Conservation (phyloP, 305 asterid genomes). For the Plantago lanceolata region DNA sequence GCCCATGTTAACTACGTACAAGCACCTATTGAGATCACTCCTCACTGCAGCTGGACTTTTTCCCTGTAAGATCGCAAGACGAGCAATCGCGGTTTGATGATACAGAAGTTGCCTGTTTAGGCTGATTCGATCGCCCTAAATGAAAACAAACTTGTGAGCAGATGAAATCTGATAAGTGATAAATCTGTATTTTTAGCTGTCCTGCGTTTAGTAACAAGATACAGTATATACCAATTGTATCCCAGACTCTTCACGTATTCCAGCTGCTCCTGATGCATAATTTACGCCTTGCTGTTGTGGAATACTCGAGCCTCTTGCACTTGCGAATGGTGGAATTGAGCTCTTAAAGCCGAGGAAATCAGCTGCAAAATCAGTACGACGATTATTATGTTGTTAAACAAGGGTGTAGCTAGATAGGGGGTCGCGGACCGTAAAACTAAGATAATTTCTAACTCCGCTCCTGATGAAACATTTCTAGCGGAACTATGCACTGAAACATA, state of each 20-base stretch:
- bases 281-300: constrained; percentile 28
- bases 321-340: constrained; percentile 4
- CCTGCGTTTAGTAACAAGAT: background rate
- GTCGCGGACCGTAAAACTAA: too few species aligned
- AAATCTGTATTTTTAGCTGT: background rate
- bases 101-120: constrained; percentile 22
- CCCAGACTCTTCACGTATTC: constrained; percentile 14
- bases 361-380: background rate
- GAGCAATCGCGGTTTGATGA: constrained; percentile 4
- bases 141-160: background rate
- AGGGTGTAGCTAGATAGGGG: too few species aligned
- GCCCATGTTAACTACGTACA: constrained; percentile 56
- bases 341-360: background rate
- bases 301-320: background rate
- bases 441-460: too few species aligned
- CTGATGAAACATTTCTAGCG: background rate
- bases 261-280: constrained; percentile 34
- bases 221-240: background rate
- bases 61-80: background rate
- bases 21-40: constrained; percentile 28
- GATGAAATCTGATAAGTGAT: too few species aligned
- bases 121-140: constrained; percentile 28
- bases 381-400: background rate
- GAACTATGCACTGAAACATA: background rate
- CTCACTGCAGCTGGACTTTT: background rate